phyloP scores from a whole-genome alignment of 495 filamentous ascomycete species.

The Penicillium bialowiezense region DNA sequence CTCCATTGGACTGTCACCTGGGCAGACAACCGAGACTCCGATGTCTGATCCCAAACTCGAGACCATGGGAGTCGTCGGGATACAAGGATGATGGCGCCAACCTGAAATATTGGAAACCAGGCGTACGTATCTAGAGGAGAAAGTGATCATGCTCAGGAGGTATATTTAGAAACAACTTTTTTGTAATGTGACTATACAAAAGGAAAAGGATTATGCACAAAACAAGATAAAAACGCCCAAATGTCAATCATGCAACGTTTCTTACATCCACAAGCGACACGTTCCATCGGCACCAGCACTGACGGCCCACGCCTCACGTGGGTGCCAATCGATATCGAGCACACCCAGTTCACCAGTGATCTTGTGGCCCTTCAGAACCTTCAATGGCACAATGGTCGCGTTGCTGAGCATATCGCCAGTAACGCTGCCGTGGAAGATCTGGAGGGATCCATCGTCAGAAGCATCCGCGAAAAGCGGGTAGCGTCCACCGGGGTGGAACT shows the following conservation, averaged over 20 bases:
- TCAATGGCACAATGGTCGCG: constrained; percentile 91
- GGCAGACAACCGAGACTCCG: too few species aligned
- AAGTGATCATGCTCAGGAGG: too few species aligned
- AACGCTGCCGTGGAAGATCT: constrained; percentile 96
- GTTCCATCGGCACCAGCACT: constrained; percentile 94
- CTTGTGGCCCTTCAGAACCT: constrained; percentile 88
- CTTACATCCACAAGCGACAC: constrained; percentile 71
- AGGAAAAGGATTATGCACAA: constrained; percentile 25
- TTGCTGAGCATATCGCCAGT: constrained; percentile 93
- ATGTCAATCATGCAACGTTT: constrained; percentile 23
- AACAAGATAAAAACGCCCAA: constrained; percentile 21
- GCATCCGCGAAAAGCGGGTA: constrained; percentile 90
- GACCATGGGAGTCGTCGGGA: too few species aligned
- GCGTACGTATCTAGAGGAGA: too few species aligned
- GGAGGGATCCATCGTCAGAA: constrained; percentile 87
- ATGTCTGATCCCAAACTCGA: too few species aligned
- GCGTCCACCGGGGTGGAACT: constrained; percentile 73
- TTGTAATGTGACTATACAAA: constrained; percentile 29
- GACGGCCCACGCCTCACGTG: constrained; percentile 85
- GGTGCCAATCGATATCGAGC: constrained; percentile 93
- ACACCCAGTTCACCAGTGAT: constrained; percentile 76
- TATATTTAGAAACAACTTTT: constrained; percentile 20
- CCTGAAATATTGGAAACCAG: too few species aligned
- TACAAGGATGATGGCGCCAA: too few species aligned
- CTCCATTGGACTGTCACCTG: too few species aligned